A percentile compares a stretch with the other conserved stretches of the same genome.
Evolutionary conservation across 2,329 filamentous ascomycete genomes (phyloP).

Genomic region (Ustulina deusta): DNA sequence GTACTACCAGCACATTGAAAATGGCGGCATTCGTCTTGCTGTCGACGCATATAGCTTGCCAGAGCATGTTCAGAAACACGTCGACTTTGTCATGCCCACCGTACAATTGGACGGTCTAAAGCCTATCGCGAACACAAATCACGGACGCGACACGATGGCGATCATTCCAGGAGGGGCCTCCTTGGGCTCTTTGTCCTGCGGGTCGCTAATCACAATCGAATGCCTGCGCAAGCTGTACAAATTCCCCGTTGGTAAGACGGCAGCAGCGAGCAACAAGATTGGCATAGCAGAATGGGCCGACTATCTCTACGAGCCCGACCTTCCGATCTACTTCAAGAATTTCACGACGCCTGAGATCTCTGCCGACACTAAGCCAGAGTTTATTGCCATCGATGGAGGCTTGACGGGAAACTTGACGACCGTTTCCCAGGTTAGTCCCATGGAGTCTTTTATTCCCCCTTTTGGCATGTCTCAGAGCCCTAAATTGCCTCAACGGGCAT

Average conservation of each 20-base stretch:
- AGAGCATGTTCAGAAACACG: slow-evolving; percentile 51
- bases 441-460: no score
- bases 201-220: slow-evolving; percentile 40
- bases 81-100: slow-evolving; percentile 59
- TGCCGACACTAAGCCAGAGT: slow-evolving; percentile 36
- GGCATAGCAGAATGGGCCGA: slow-evolving; percentile 43
- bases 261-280: slow-evolving; percentile 33
- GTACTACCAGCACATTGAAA: slow-evolving; percentile 50
- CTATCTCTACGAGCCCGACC: slow-evolving; percentile 40
- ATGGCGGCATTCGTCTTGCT: slow-evolving; percentile 54
- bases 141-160: slow-evolving; percentile 20
- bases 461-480: no score
- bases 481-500: no score
- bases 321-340: slow-evolving; percentile 41
- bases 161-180: slow-evolving; percentile 34
- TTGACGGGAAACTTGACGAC: slow-evolving; percentile 38
- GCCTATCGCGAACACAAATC: slow-evolving; percentile 36
- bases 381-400: slow-evolving; percentile 40
- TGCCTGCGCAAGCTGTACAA: slow-evolving; percentile 41
- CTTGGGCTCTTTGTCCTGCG: slow-evolving; percentile 37
- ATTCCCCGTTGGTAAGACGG: slow-evolving; percentile 36
- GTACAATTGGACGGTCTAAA: slow-evolving; percentile 53
- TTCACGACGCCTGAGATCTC: slow-evolving; percentile 40
- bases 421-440: no score
- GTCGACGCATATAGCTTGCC: slow-evolving; percentile 58